These are phyloP conservation scores for Aspergillus fumigatiaffinis DNA, from an alignment of 2,329 filamentous ascomycete species.

Conservation along the genomic window DNA sequence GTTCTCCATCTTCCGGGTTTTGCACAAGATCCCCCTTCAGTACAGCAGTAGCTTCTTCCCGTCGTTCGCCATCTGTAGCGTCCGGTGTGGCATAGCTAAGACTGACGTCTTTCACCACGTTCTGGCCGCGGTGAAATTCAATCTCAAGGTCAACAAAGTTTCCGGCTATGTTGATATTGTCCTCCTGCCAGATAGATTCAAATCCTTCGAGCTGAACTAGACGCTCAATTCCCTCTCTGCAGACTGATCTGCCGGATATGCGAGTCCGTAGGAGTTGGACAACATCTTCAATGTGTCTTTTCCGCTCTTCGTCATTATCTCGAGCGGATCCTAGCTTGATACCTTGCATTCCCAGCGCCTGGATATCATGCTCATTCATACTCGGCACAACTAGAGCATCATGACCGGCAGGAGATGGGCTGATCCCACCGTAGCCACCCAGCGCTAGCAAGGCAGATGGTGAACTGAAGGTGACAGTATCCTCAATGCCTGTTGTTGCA, in stretches of 20 bases:
- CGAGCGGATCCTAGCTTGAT: conserved; percentile 34
- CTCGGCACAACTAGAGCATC: conserved; percentile 33
- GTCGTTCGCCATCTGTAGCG: conserved; percentile 36
- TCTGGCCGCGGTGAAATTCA: conserved; percentile 38
- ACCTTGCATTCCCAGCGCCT: conserved; percentile 36
- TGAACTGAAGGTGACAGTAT: conserved; percentile 42
- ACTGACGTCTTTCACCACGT: conserved; percentile 42
- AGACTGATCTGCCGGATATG: conserved; percentile 41
- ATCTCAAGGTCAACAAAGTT: conserved; percentile 46
- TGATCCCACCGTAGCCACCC: conserved; percentile 40
- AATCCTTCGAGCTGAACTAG: conserved; percentile 42
- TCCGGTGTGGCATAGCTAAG: conserved; percentile 42
- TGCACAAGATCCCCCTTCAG: conserved; percentile 39
- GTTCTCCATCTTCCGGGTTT: conserved; percentile 27
- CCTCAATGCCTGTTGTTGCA: conserved; percentile 34
- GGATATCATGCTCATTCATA: conserved; percentile 38
- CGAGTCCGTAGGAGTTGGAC: conserved; percentile 38
- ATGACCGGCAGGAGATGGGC: conserved; percentile 36
- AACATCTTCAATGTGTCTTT: conserved; percentile 39
- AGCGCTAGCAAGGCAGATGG: conserved; percentile 44
- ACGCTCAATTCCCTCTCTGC: conserved; percentile 41
- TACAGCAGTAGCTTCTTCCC: conserved; percentile 42
- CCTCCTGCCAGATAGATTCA: conserved; percentile 45
- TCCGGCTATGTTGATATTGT: conserved; percentile 44
- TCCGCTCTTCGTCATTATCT: conserved; percentile 41